These are phyloP conservation scores for Coemansia sp. DNA, from an alignment of 192 early-diverging fungal genomes.

Conservation along the genomic window DNA sequence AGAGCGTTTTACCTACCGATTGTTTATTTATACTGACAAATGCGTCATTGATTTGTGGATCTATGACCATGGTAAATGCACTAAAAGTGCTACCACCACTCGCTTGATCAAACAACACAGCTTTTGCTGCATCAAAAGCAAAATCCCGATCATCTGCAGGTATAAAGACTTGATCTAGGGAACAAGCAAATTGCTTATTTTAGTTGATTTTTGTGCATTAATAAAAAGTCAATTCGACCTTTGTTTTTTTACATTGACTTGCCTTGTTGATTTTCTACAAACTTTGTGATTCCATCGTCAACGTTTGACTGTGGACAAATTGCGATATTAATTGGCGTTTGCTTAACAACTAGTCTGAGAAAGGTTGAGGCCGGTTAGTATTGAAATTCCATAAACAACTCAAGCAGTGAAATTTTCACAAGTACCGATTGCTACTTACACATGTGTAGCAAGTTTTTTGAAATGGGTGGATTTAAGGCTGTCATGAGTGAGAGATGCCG, in stretches of 20 bases:
- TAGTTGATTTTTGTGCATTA: neutral
- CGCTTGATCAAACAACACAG: neutral
- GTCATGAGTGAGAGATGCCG: neutral
- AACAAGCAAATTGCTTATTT: too few species aligned
- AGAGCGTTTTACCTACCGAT: neutral
- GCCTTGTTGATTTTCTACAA: neutral
- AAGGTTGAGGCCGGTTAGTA: neutral
- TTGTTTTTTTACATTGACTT: neutral
- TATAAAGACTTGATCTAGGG: neutral
- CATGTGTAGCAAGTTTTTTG: neutral
- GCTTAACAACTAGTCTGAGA: neutral
- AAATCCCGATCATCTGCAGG: neutral
- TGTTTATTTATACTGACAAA: neutral
- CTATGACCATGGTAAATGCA: neutral
- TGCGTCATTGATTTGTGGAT: neutral
- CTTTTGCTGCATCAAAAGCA: constrained; percentile 1
- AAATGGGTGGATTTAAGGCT: neutral
- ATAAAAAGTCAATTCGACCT: neutral
- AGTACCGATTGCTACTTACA: neutral
- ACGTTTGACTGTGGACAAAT: neutral
- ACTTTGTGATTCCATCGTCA: neutral
- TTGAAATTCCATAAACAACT: neutral
- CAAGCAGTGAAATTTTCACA: neutral
- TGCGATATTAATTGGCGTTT: neutral
- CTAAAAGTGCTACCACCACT: neutral